These are phyloP conservation scores for Alternaria incomplexa DNA, from an alignment of 2,329 filamentous ascomycete genomes.

Conservation along the genomic window DNA sequence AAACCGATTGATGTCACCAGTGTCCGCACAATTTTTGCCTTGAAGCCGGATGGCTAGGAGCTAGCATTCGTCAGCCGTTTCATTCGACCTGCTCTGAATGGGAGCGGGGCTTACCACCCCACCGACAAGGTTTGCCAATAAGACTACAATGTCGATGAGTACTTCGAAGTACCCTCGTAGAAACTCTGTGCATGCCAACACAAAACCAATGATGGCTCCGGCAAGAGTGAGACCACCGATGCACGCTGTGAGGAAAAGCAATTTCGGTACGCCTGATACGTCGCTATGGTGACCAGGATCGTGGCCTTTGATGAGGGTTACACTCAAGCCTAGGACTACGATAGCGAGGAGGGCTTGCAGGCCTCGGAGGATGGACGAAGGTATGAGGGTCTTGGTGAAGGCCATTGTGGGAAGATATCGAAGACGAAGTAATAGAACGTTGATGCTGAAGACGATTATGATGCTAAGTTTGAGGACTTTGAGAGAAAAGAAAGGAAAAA, in stretches of 20 bases:
- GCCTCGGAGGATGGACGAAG: not conserved
- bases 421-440: not conserved
- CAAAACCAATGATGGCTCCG: not conserved
- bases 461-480: too few species aligned
- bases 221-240: not conserved
- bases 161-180: not conserved
- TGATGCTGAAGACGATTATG: not conserved
- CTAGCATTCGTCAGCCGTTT: not conserved
- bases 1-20: too few species aligned
- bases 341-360: not conserved
- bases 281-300: not conserved
- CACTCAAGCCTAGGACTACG: not conserved
- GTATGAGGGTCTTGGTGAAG: not conserved
- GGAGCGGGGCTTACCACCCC: not conserved
- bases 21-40: constrained; percentile 8
- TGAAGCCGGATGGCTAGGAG: constrained; percentile 16
- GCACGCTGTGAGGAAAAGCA: not conserved
- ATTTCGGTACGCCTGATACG: not conserved
- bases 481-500: not conserved
- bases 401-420: not conserved
- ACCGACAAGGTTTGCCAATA: not conserved
- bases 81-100: too few species aligned
- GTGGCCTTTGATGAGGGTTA: not conserved
- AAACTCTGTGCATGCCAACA: not conserved
- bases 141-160: not conserved